Evolutionary conservation across 2,329 filamentous ascomycete species (phyloP), one percentile per base, ranked within the genome.

Genomic region (Shiraia sp.): DNA sequence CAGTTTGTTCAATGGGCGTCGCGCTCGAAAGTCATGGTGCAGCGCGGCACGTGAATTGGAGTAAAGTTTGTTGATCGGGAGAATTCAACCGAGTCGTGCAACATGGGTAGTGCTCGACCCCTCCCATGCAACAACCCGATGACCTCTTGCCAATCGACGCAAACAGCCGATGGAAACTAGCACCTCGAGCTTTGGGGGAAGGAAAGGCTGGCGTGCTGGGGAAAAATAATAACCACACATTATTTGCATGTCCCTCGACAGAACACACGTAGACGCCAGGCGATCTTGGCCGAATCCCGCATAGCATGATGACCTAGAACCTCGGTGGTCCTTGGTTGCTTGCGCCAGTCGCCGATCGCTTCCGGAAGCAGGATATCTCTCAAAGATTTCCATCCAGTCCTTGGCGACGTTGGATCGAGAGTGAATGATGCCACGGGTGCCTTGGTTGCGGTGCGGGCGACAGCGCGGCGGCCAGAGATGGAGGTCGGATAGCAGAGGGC

Each of bases 391-490:
- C 53, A 30, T 42, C 31, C 40, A 36, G 26, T 37, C 30, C 51
- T 55, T 59, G 53, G 57, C 49, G 37, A 38, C 15, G 36, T 33
- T 31, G 43, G 46, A 51, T 47, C 46, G 47, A 43, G 43, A 22
- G 19, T 8, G 8, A 22, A 4, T 22, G 19, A 22, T 40, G 32
- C 45, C 32, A 40, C 35, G 25, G 14, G 40, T 32, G 27, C 17
- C 24, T 25, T 17, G n/a, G 35, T 32, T 33, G 40, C 40, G 40
- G 37, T 44, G 36, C 40, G 36, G 25, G 34, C 19, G 19, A 33
- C 10, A 24, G 39, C 27, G 26, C 42, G 24, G 25, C 25, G 12
- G 29, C 15, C 9, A 10, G 16, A 29, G 16, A 28, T 23, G 16
- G 22, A 22, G 4, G 19, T 22, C 19, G 19, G 19, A 22, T 22